Percentiles rank a stretch among this genome's conserved stretches.
These are phyloP conservation scores for Thalia dealbata DNA, from an alignment of 176 grass and related monocot species.

Conservation along the genomic window DNA sequence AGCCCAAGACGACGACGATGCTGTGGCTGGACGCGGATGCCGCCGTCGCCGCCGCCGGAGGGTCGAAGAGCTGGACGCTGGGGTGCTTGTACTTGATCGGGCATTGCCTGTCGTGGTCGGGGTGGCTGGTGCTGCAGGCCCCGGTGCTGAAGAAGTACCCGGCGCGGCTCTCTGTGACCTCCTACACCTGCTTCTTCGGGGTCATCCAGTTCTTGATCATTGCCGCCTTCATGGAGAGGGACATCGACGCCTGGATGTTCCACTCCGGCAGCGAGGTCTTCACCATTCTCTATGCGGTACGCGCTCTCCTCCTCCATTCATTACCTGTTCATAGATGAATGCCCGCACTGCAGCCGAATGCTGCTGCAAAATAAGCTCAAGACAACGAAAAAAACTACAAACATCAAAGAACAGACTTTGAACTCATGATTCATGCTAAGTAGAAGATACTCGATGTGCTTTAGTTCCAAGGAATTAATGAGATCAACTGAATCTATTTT, in stretches of 20 bases:
- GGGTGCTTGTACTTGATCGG: constrained; percentile 91
- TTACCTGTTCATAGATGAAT: background rate
- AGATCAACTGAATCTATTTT: too few species aligned
- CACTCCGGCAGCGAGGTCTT: constrained; percentile 92
- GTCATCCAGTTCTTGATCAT: constrained; percentile 97
- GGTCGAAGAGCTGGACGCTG: constrained; percentile 80
- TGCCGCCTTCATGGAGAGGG: constrained; percentile 93
- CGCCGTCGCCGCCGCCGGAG: constrained; percentile 15
- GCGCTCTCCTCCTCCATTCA: background rate
- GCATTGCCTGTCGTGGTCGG: constrained; percentile 96
- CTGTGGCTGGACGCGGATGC: constrained; percentile 20
- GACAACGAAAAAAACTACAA: background rate
- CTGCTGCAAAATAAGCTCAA: too few species aligned
- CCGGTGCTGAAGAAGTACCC: constrained; percentile 97
- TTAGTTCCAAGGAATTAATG: too few species aligned
- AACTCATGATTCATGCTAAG: too few species aligned
- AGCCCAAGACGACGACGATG: constrained; percentile 9
- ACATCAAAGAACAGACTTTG: too few species aligned
- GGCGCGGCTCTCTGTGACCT: constrained; percentile 77
- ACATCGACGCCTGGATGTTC: constrained; percentile 70
- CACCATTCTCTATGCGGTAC: constrained; percentile 90
- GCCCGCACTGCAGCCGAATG: too few species aligned
- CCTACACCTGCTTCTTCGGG: constrained; percentile 99
- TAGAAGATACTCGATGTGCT: too few species aligned
- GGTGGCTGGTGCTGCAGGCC: constrained; percentile 90